phyloP scores from a whole-genome alignment of 306 rosid species.

The Castanea sativa region DNA sequence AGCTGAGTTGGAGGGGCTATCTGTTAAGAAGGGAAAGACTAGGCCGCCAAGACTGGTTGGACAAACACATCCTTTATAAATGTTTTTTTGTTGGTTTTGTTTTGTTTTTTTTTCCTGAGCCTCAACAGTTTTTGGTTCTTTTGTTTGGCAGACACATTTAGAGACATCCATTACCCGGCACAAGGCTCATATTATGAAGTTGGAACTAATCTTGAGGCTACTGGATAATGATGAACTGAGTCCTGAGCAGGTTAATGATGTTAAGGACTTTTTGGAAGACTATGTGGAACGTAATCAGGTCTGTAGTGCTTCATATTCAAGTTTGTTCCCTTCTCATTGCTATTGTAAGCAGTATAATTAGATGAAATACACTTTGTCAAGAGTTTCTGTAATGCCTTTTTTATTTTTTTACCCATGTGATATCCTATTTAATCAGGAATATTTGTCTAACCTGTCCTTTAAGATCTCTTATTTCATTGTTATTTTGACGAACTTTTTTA shows the following conservation, averaged over 20 bases:
- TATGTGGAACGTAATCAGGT: conserved; percentile 99
- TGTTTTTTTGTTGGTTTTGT: not conserved
- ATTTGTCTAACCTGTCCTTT: not conserved
- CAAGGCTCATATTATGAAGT: conserved; percentile 96
- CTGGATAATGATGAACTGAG: conserved; percentile 95
- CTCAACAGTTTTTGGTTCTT: conserved; percentile 11
- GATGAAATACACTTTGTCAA: not conserved
- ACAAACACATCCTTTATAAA: conserved; percentile 9
- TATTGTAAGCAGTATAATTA: conserved; percentile 1
- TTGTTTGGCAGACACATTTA: conserved; percentile 61
- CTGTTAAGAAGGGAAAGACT: conserved; percentile 86
- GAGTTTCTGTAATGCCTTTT: conserved; percentile 11
- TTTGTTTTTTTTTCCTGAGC: not conserved
- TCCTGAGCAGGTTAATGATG: conserved; percentile 96
- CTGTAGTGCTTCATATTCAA: conserved; percentile 16
- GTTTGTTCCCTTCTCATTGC: not conserved
- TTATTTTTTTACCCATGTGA: not conserved
- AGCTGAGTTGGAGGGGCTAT: conserved; percentile 93
- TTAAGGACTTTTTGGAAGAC: conserved; percentile 90
- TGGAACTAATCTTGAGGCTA: conserved; percentile 85
- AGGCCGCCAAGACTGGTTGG: conserved; percentile 95
- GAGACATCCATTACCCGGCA: conserved; percentile 93
- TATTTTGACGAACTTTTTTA: conserved; percentile 2
- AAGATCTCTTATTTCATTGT: not conserved
- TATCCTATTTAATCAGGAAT: not conserved